Evolutionary conservation across 192 early-diverging fungal species (phyloP).

Genomic region (Umbelopsis sp.): DNA sequence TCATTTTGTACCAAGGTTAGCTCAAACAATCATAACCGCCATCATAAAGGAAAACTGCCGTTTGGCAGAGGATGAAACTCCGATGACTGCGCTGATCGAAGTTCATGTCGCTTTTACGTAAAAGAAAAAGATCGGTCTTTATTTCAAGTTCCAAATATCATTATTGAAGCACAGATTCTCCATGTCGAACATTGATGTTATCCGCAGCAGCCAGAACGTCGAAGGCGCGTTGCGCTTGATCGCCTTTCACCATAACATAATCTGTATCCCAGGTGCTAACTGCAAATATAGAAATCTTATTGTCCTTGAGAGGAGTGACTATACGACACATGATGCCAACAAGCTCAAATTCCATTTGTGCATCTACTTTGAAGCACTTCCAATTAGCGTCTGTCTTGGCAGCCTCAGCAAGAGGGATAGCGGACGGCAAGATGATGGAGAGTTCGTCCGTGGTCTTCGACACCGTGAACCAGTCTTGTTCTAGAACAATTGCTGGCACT

Average conservation of each 20-base stretch:
- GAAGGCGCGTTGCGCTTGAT: conserved; percentile 24
- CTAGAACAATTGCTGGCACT: conserved; percentile 7
- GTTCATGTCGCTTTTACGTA: neutral
- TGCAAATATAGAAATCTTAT: conserved; percentile 65
- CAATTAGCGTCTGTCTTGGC: conserved; percentile 44
- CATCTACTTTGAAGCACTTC: conserved; percentile 59
- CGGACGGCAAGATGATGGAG: conserved; percentile 35
- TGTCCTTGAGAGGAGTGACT: conserved; percentile 52
- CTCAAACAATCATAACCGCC: too few species aligned
- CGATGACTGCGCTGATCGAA: too few species aligned
- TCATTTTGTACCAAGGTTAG: too few species aligned
- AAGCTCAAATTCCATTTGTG: conserved; percentile 65
- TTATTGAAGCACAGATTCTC: conserved; percentile 11
- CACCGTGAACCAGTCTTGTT: conserved; percentile 47
- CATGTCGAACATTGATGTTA: neutral
- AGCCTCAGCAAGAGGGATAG: conserved; percentile 21
- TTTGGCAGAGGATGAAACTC: too few species aligned
- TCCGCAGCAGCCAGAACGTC: conserved; percentile 9
- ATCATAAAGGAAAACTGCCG: neutral
- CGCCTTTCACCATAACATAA: conserved; percentile 68
- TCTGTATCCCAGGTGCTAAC: conserved; percentile 77
- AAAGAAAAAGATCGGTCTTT: neutral
- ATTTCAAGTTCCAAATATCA: neutral
- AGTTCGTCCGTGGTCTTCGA: conserved; percentile 51
- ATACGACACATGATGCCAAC: conserved; percentile 68